These are phyloP conservation scores for Moricandia moricandioides DNA, from an alignment of 345 rosid species.

Conservation along the genomic window DNA sequence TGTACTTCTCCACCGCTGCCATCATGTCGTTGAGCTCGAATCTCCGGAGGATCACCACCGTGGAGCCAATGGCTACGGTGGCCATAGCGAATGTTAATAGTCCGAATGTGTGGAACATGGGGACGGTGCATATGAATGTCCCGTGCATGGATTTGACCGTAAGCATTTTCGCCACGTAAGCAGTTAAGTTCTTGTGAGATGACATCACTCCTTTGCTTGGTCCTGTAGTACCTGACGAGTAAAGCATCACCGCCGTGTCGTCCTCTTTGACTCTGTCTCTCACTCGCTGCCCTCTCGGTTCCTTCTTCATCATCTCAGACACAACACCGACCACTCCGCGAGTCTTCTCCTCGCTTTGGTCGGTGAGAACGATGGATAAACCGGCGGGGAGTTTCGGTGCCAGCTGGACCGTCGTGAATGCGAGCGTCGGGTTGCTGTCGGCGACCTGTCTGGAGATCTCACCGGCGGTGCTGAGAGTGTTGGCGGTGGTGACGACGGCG, in stretches of 20 bases:
- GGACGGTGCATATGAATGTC: constrained; percentile 64
- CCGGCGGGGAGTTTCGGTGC: constrained; percentile 46
- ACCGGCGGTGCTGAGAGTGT: constrained; percentile 70
- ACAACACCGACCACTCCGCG: constrained; percentile 35
- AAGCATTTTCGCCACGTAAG: constrained; percentile 52
- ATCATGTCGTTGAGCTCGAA: constrained; percentile 75
- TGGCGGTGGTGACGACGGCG: constrained; percentile 79
- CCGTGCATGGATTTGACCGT: constrained; percentile 50
- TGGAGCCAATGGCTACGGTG: constrained; percentile 55
- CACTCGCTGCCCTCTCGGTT: constrained; percentile 36
- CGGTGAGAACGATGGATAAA: constrained; percentile 50
- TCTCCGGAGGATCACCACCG: constrained; percentile 57
- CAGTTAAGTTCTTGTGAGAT: constrained; percentile 61
- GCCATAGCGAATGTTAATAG: constrained; percentile 60
- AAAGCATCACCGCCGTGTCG: constrained; percentile 73
- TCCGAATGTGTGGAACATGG: constrained; percentile 85
- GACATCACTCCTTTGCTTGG: constrained; percentile 79
- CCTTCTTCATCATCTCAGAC: constrained; percentile 44
- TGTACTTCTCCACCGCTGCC: constrained; percentile 47
- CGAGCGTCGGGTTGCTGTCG: constrained; percentile 60
- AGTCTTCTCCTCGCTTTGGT: background rate
- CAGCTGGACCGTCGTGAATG: constrained; percentile 55
- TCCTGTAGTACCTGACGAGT: constrained; percentile 88
- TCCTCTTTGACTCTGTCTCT: constrained; percentile 59
- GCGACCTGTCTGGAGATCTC: constrained; percentile 70